Percentiles rank a stretch among this genome's conserved stretches.
Evolutionary conservation across 805 yeast species (phyloP).

Genomic region (Metschnikowia bowlesiae): DNA sequence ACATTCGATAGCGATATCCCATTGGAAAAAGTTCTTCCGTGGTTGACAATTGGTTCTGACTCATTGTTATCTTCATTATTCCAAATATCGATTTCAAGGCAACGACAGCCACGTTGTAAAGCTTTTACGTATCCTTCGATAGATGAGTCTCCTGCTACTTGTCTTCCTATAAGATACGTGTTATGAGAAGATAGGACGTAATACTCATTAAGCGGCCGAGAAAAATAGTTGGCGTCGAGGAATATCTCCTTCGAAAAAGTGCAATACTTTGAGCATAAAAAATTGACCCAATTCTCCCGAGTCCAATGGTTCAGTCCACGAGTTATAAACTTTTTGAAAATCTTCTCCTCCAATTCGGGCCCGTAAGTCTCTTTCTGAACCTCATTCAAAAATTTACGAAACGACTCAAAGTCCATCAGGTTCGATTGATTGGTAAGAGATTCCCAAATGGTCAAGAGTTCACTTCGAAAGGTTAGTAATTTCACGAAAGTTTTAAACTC

Average conservation of each 20-base stretch:
- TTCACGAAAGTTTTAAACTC: slow-evolving; percentile 76
- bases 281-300: slow-evolving; percentile 4
- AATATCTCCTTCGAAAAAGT: slow-evolving; percentile 7
- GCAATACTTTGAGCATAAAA: slow-evolving; percentile 10
- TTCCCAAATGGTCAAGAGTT: slow-evolving; percentile 51
- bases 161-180: slow-evolving; percentile 85
- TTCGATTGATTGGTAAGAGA: slow-evolving; percentile 18
- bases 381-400: slow-evolving; percentile 37
- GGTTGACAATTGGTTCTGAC: slow-evolving; percentile 80
- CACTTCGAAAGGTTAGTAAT: slow-evolving; percentile 60
- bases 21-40: slow-evolving; percentile 80
- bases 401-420: slow-evolving; percentile 21
- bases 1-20: slow-evolving; percentile 69
- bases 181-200: slow-evolving; percentile 92
- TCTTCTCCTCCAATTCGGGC: slow-evolving; percentile 22
- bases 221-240: slow-evolving; percentile 20
- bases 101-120: slow-evolving; percentile 86
- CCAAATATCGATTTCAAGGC: slow-evolving; percentile 96
- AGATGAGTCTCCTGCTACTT: slow-evolving; percentile 81
- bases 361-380: slow-evolving; percentile 46
- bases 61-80: slow-evolving; percentile 53
- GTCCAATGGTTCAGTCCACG: slow-evolving; percentile 14
- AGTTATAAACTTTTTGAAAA: slow-evolving; percentile 24
- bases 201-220: slow-evolving; percentile 74
- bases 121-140: slow-evolving; percentile 86